These are phyloP conservation scores for Colletotrichum gigasporum DNA, from an alignment of 2,329 filamentous ascomycete genomes.

Conservation along the genomic window DNA sequence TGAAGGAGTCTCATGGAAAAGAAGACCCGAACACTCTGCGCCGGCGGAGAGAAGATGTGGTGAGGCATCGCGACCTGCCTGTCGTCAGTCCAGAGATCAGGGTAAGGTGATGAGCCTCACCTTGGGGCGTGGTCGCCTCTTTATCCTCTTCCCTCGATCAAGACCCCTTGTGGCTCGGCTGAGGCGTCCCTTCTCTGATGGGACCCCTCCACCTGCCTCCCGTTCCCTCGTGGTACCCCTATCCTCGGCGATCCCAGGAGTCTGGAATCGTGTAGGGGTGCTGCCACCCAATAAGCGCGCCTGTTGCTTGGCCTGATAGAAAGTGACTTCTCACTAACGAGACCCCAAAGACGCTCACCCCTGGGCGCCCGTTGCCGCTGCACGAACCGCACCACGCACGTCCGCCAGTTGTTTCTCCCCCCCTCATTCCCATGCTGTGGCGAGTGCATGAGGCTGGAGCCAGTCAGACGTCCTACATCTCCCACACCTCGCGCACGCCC, in stretches of 20 bases:
- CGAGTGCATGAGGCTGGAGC: constrained; percentile 25
- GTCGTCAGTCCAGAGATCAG: background rate
- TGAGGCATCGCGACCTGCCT: background rate
- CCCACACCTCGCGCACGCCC: constrained; percentile 3
- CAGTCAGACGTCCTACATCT: constrained; percentile 9
- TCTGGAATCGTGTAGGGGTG: constrained; percentile 26
- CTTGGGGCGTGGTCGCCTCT: constrained; percentile 12
- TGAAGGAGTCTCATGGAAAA: background rate
- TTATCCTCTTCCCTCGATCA: constrained; percentile 22
- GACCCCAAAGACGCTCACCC: constrained; percentile 19
- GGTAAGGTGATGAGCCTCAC: too few species aligned
- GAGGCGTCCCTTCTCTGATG: constrained; percentile 10
- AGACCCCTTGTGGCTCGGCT: constrained; percentile 8
- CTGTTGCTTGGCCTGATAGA: constrained; percentile 26
- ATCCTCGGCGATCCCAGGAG: constrained; percentile 31
- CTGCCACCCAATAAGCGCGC: constrained; percentile 21
- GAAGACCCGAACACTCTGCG: too few species aligned
- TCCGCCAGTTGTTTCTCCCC: background rate
- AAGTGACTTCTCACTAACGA: constrained; percentile 30
- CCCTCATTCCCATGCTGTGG: background rate
- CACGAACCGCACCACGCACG: constrained; percentile 6
- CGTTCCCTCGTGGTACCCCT: constrained; percentile 23
- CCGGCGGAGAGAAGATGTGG: background rate
- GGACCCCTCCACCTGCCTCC: constrained; percentile 20
- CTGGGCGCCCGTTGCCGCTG: constrained; percentile 8